Percentiles rank a stretch among this genome's conserved stretches.
These are phyloP conservation scores for Centella asiatica DNA, from an alignment of 129 eudicot genomes.

Conservation along the genomic window DNA sequence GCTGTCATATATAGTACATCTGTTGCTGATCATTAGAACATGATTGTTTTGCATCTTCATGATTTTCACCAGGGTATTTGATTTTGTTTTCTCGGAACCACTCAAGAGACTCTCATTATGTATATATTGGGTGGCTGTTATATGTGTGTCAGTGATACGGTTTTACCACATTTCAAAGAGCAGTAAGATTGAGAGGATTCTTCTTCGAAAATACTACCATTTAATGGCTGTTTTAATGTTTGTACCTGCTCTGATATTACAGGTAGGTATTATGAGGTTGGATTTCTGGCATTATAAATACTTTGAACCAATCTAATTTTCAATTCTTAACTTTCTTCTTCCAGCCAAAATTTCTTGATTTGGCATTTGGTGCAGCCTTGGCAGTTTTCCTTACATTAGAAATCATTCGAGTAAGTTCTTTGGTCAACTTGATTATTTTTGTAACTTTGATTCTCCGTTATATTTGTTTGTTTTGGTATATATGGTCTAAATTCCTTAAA, in stretches of 20 bases:
- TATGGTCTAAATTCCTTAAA: neutral
- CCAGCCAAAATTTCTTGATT: constrained; percentile 81
- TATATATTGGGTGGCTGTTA: constrained; percentile 73
- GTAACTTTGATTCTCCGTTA: neutral
- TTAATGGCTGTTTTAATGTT: constrained; percentile 84
- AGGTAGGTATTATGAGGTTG: constrained; percentile 38
- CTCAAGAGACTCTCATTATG: constrained; percentile 74
- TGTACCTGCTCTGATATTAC: constrained; percentile 86
- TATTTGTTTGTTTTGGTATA: neutral
- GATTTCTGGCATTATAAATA: neutral
- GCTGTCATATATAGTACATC: too few species aligned
- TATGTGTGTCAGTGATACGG: constrained; percentile 52
- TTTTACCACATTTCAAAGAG: constrained; percentile 75
- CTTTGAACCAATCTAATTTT: constrained; percentile 17
- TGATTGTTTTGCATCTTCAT: neutral
- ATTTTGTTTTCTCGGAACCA: constrained; percentile 84
- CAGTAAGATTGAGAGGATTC: constrained; percentile 90
- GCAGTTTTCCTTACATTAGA: constrained; percentile 72
- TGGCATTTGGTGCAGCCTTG: constrained; percentile 96
- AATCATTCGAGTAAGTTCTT: constrained; percentile 74
- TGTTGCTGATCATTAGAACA: too few species aligned
- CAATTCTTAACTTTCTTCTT: constrained; percentile 3
- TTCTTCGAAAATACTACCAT: constrained; percentile 96
- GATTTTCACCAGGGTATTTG: constrained; percentile 51
- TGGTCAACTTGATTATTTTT: constrained; percentile 6